Evolutionary conservation across 2,329 filamentous ascomycete species (phyloP).

Genomic region (Didymella glomerata): DNA sequence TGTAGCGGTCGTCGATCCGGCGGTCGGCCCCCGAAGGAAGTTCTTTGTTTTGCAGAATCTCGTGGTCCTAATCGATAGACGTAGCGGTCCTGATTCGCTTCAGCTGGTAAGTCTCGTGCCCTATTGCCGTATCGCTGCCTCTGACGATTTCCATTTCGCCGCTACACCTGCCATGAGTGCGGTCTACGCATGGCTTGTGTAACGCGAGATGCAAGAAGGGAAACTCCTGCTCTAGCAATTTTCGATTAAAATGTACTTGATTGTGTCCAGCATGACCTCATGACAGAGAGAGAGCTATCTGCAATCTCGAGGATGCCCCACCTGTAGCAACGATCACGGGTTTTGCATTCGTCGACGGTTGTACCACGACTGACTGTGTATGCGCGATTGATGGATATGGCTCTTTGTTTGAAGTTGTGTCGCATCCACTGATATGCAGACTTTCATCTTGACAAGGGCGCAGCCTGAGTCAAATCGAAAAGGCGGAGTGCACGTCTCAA

Average conservation of each 20-base stretch:
- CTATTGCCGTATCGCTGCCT: conserved; percentile 1
- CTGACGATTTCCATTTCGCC: background rate
- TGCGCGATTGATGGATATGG: background rate
- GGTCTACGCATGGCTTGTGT: background rate
- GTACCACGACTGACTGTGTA: background rate
- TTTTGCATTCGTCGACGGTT: background rate
- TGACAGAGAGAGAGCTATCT: background rate
- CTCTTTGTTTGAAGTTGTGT: background rate
- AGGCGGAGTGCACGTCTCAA: too few species aligned
- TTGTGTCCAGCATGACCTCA: background rate
- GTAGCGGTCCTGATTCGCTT: conserved; percentile 7
- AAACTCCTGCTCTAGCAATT: background rate
- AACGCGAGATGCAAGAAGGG: background rate
- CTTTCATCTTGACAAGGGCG: background rate
- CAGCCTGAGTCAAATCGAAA: background rate
- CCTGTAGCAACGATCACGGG: background rate
- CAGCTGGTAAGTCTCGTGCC: background rate
- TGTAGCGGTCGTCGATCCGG: conserved; percentile 10
- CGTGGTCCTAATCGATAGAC: background rate
- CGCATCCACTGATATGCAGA: background rate
- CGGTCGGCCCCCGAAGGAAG: background rate
- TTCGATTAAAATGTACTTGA: background rate
- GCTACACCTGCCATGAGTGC: background rate
- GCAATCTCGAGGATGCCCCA: background rate
- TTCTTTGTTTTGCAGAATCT: background rate